Base-by-base conservation (phyloP, 768 basidiomycete species). In the Termitomyces heimii region DNA sequence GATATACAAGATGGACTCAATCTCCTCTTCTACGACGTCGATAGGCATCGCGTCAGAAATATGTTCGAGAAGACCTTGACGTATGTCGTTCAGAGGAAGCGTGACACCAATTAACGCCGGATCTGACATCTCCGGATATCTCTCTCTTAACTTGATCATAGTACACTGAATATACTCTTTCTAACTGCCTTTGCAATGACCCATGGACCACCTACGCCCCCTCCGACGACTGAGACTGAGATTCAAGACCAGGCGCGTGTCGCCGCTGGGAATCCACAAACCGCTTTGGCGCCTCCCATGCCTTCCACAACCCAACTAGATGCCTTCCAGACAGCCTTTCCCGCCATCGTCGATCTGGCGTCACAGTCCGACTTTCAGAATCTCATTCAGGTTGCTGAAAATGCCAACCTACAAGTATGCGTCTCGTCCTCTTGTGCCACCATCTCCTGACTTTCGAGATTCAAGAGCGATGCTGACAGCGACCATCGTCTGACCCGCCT, bases 1-100 rank as follows among this genome's bases (percentile, higher is more conserved):
- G 61, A 96, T 86, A 71, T 92, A 94, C 37, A 97, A 76, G 63
- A 95, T 82, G 46, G 92, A 92, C 71, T 95, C 89, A 58, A 95
- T 88, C 66, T 94, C 92, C 58, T 94, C 91, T 57, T 83, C 81
- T 58, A 67, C 62, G 45, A 67, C 62, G 46, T 86, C 82, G 80
- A 86, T 86, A 34, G 48, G 39, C 6, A 39, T 29, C 39, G 35
- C n/a, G 37, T 20, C 37, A 40, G 37, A 8, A 39, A 24, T 39
- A 64, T 56, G 42, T 28, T 18, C 0, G 20, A 40, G 29, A 39
- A 8, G 13, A 43, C 32, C 20, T 49, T 6, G 42, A 49, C 16
- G n/a, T 40, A 20, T 40, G 45, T 29, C n/a, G 56, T 40, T 32
- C 45, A 37, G 51, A 22, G 50, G 18, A 24, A 53, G 28, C 34